Evolutionary conservation across 306 rosid genomes (phyloP).

Genomic region (Gleditsia sinensis): DNA sequence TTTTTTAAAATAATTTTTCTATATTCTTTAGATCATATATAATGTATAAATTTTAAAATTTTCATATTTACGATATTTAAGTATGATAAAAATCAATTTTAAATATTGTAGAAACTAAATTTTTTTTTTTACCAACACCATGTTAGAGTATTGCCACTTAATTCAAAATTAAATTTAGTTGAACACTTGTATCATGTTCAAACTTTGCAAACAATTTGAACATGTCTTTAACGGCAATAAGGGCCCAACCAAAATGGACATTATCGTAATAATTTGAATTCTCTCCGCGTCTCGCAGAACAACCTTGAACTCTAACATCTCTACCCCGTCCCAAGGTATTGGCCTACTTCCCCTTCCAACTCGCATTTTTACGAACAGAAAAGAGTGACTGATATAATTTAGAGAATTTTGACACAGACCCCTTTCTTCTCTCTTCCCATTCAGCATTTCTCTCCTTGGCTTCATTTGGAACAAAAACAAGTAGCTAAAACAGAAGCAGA

Average conservation of each 20-base stretch:
- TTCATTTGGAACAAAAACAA: not conserved
- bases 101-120: too few relatives aligned
- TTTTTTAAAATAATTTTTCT: too few relatives aligned
- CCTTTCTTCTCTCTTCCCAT: not conserved
- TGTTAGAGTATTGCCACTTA: not conserved
- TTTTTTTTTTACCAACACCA: too few relatives aligned
- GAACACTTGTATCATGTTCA: not conserved
- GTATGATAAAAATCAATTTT: too few relatives aligned
- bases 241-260: conserved; percentile 42
- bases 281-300: conserved; percentile 32
- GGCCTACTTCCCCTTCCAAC: conserved; percentile 25
- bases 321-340: conserved; percentile 52
- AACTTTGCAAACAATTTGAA: conserved; percentile 15
- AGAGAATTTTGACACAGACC: not conserved
- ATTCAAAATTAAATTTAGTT: not conserved
- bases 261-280: conserved; percentile 62
- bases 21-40: too few relatives aligned
- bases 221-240: conserved; percentile 32
- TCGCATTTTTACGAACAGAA: conserved; percentile 2
- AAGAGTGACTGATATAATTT: not conserved
- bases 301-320: conserved; percentile 67
- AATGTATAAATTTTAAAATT: too few relatives aligned
- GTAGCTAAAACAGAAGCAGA: conserved; percentile 14
- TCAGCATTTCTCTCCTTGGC: not conserved
- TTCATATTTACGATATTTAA: too few relatives aligned